These are phyloP conservation scores for Aspergillus aculeatinus DNA, from an alignment of 2,329 filamentous ascomycete species.

Conservation along the genomic window DNA sequence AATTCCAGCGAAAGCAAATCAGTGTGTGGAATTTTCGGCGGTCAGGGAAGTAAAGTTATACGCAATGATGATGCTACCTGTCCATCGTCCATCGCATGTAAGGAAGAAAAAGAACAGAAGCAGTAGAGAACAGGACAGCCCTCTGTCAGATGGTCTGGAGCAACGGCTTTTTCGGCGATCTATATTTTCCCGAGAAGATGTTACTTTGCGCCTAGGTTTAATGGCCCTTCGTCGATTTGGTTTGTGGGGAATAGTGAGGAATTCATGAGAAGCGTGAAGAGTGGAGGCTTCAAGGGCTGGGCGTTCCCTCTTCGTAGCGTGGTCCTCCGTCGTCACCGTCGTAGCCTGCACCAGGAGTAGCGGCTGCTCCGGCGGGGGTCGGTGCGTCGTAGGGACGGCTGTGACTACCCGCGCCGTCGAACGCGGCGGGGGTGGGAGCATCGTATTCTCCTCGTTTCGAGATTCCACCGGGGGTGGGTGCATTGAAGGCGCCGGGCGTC, in stretches of 20 bases:
- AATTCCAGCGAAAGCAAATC: too few species aligned
- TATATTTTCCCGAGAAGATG: neutral
- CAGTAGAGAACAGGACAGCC: too few species aligned
- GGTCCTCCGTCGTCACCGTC: constrained; percentile 43
- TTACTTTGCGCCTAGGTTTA: neutral
- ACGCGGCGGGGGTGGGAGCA: constrained; percentile 44
- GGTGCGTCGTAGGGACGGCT: constrained; percentile 48
- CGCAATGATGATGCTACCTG: too few species aligned
- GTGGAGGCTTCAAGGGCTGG: constrained; percentile 33
- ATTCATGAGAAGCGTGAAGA: neutral
- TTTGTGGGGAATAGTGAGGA: neutral
- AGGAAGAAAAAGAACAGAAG: too few species aligned
- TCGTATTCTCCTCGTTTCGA: constrained; percentile 27
- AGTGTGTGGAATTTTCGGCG: too few species aligned
- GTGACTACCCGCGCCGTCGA: constrained; percentile 5
- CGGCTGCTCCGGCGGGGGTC: constrained; percentile 45
- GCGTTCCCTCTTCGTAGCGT: constrained; percentile 45
- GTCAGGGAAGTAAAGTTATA: too few species aligned
- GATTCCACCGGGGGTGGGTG: constrained; percentile 43
- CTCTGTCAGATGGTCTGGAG: too few species aligned
- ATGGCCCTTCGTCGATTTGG: neutral
- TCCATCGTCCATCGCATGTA: neutral
- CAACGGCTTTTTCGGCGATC: too few species aligned
- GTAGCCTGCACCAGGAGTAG: constrained; percentile 41
- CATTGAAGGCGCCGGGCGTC: constrained; percentile 48